Conservation (phyloP, 306 rosid species). For the Citrullus colocynthis region DNA sequence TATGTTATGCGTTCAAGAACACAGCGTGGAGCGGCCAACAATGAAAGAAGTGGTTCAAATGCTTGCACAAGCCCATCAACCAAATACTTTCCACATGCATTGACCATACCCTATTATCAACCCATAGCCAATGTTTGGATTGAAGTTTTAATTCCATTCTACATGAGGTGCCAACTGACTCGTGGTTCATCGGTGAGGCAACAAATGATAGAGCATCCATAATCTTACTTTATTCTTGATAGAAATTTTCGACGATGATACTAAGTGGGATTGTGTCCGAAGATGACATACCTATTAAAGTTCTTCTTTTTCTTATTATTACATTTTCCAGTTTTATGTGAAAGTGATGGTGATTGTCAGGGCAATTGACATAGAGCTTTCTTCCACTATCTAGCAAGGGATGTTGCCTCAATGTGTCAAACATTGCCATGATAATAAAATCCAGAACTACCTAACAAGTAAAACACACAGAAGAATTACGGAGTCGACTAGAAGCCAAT, state of each 20-base stretch:
- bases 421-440: neutral
- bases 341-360: too few relatives aligned
- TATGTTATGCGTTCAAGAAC: conserved; percentile 71
- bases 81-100: conserved; percentile 39
- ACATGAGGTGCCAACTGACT: too few relatives aligned
- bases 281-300: too few relatives aligned
- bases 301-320: too few relatives aligned
- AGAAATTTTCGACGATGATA: neutral
- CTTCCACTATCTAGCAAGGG: neutral
- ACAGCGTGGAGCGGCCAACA: conserved; percentile 38
- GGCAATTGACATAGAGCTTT: neutral
- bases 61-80: conserved; percentile 54
- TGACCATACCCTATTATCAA: neutral
- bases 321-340: too few relatives aligned
- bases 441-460: neutral
- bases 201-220: too few relatives aligned
- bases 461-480: neutral
- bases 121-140: too few relatives aligned
- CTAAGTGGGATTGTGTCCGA: neutral
- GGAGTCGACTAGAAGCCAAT: neutral
- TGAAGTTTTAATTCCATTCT: too few relatives aligned
- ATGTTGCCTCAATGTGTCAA: neutral
- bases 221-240: neutral
- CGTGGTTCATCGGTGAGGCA: too few relatives aligned
- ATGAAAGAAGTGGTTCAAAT: too few relatives aligned